Evolutionary conservation across 2,329 filamentous ascomycete species (phyloP).

Genomic region (Colletotrichum zoysiae): DNA sequence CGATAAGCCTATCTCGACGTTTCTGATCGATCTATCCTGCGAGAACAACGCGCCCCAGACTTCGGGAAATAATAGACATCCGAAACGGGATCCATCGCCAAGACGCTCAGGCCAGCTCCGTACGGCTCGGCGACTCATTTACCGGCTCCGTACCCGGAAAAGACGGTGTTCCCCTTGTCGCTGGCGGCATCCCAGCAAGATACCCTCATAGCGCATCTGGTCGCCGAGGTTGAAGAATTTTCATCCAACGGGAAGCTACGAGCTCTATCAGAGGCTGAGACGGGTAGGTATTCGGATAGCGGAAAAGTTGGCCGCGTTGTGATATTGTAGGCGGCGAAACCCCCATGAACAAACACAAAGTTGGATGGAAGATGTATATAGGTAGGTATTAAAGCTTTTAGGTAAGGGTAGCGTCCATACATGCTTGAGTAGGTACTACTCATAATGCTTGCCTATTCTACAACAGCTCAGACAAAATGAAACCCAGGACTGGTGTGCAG

Average conservation of each 20-base stretch:
- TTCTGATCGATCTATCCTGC: background rate
- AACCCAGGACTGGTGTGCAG: background rate
- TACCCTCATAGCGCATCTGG: conserved; percentile 16
- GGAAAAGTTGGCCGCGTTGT: background rate
- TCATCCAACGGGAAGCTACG: conserved; percentile 14
- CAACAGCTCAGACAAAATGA: background rate
- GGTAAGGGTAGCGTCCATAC: background rate
- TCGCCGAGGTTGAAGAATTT: conserved; percentile 14
- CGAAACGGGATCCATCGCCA: background rate
- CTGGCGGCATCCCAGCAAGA: conserved; percentile 1
- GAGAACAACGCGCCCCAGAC: background rate
- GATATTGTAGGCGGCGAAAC: conserved; percentile 44
- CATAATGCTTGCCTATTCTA: background rate
- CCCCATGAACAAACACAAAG: conserved; percentile 39
- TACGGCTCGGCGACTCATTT: conserved; percentile 20
- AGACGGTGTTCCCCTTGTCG: conserved; percentile 17
- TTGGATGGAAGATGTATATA: background rate
- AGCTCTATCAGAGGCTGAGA: conserved; percentile 41
- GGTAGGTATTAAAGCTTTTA: background rate
- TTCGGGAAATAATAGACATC: background rate
- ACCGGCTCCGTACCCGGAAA: conserved; percentile 15
- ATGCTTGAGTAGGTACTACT: background rate
- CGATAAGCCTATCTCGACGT: conserved; percentile 16
- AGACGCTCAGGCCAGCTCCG: background rate
- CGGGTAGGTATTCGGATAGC: conserved; percentile 29